Percentiles rank a stretch among this genome's conserved stretches.
phyloP scores from a whole-genome alignment of 306 rosid species.

The Castanea mollissima region DNA sequence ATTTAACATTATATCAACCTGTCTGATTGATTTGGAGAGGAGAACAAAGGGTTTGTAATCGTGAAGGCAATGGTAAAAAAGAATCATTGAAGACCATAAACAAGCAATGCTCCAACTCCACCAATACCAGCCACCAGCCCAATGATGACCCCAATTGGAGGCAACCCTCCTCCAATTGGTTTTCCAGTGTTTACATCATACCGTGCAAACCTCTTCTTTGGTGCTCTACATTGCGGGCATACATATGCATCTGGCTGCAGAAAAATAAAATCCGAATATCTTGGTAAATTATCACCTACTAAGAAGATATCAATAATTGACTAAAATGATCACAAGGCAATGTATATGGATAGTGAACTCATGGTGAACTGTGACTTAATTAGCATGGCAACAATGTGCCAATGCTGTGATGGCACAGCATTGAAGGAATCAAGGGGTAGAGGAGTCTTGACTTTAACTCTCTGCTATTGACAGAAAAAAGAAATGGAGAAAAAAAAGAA shows the following conservation, averaged over 20 bases:
- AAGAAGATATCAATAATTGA: neutral
- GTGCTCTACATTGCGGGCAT: constrained; percentile 91
- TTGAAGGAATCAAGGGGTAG: neutral
- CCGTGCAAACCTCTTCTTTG: constrained; percentile 83
- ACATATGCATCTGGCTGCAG: constrained; percentile 64
- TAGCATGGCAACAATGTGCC: neutral
- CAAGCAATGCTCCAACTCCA: constrained; percentile 91
- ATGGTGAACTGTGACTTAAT: neutral
- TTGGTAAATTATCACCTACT: neutral
- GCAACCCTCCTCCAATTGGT: constrained; percentile 85
- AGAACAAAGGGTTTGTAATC: neutral
- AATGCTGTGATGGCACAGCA: neutral
- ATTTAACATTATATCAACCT: neutral
- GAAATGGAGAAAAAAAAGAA: neutral
- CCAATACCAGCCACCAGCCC: constrained; percentile 80
- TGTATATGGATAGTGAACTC: neutral
- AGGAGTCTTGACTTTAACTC: neutral
- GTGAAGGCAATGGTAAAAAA: constrained; percentile 2
- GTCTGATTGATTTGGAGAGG: neutral
- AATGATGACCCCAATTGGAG: constrained; percentile 87
- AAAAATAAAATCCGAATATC: neutral
- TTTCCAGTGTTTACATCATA: constrained; percentile 84
- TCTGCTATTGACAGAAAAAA: neutral
- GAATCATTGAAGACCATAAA: constrained; percentile 87
- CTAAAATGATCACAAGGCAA: neutral